Evolutionary conservation across 2,329 filamentous ascomycete genomes (phyloP), one percentile per base, ranked within the genome.

Genomic region (Stemphylium vesicarium): DNA sequence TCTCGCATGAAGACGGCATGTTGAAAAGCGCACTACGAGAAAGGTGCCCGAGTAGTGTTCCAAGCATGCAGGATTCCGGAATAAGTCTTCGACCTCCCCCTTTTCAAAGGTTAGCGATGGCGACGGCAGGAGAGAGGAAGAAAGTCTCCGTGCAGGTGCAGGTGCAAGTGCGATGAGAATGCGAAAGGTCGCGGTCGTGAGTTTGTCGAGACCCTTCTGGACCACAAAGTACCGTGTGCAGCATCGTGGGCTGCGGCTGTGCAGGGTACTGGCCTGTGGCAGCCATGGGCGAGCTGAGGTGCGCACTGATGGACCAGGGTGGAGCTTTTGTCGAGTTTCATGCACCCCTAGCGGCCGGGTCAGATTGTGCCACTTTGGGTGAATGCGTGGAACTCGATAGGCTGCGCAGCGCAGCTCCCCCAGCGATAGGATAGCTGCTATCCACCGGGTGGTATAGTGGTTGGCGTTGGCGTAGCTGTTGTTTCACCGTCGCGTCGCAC

Each of bases 401-500:
- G 61, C 56, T 50, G 46, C 41, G 56, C 48, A 20, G 26, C 31
- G 36, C 26, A 12, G 39, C 42, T 33, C 15, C 46, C 49, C 53
- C 40, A 33, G 38, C 18, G 50, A 49, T 51, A 59, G 48, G 46
- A 54, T 43, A 49, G 44, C 47, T 53, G 42, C 48, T 58, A 60
- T 44, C 51, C 54, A 60, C 47, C 39, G 22, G 43, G 47, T 44
- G 38, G 60, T 39, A 38, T 16, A 16, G 48, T 37, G 44, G 53
- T 44, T 56, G 48, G 51, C 48, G n/a, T 26, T 33, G 37, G 31
- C 51, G 49, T 43, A 26, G 51, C 53, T 47, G 39, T 15, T 29
- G 58, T 63, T 62, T 60, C 59, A 60, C 43, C 50, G 50, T 50
- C 42, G 59, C 53, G 55, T 63, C 22, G 62, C 53, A 46, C 54